These are phyloP conservation scores for Elsinoe necatrix DNA, from an alignment of 2,329 filamentous ascomycete species.

Conservation along the genomic window DNA sequence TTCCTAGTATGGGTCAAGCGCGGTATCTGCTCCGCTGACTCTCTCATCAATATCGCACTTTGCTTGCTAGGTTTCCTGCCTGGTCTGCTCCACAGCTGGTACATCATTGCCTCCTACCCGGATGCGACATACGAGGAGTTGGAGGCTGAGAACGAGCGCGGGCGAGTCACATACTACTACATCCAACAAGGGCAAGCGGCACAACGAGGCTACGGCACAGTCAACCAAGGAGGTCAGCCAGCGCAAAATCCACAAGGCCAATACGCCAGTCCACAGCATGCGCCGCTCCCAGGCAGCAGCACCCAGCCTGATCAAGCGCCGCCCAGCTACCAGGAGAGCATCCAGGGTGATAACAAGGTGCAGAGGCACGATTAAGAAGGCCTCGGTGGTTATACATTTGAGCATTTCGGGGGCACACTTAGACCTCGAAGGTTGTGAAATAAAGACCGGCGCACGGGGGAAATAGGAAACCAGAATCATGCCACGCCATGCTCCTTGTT, in stretches of 20 bases:
- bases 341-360: conserved; percentile 76
- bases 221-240: conserved; percentile 24
- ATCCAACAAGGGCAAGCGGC: conserved; percentile 32
- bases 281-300: conserved; percentile 30
- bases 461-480: background rate
- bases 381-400: too few species aligned
- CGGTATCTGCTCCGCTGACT: conserved; percentile 86
- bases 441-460: background rate
- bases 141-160: conserved; percentile 49
- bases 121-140: conserved; percentile 56
- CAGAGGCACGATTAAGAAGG: conserved; percentile 53
- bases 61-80: conserved; percentile 57
- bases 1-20: conserved; percentile 85
- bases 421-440: background rate
- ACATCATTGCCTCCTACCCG: conserved; percentile 88
- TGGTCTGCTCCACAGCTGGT: conserved; percentile 91
- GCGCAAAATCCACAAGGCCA: conserved; percentile 29
- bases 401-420: too few species aligned
- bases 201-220: conserved; percentile 34
- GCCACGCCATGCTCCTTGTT: background rate
- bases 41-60: conserved; percentile 89
- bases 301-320: conserved; percentile 46
- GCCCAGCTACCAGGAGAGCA: conserved; percentile 82
- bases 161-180: conserved; percentile 67
- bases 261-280: conserved; percentile 30